Percentiles rank a stretch among this genome's conserved stretches.
Evolutionary conservation across 2,329 filamentous ascomycete species (phyloP).

Genomic region (Arachnomyces sp.): DNA sequence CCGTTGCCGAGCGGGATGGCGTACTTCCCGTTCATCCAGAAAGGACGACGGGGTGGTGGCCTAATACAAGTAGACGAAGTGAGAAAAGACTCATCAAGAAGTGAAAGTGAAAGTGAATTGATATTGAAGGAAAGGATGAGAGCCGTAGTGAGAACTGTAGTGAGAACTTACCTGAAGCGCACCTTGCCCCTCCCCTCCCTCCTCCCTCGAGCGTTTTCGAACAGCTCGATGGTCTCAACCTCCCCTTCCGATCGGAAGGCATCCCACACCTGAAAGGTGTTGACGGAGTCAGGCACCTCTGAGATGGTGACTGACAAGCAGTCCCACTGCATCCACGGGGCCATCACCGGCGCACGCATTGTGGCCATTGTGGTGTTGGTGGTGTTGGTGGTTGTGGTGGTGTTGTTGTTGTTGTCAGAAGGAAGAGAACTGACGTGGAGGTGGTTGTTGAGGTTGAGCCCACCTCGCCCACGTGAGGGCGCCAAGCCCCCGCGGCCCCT

Average conservation of each 20-base stretch:
- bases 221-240: slow-evolving; percentile 52
- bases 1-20: slow-evolving; percentile 22
- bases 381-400: not conserved
- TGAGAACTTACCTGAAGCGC: slow-evolving; percentile 41
- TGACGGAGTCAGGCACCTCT: slow-evolving; percentile 27
- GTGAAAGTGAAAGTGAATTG: not conserved
- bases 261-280: slow-evolving; percentile 40
- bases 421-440: not conserved
- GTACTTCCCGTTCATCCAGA: slow-evolving; percentile 40
- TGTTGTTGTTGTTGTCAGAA: too few species aligned
- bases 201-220: slow-evolving; percentile 35
- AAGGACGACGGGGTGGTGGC: slow-evolving; percentile 46
- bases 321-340: slow-evolving; percentile 33
- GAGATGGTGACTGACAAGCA: slow-evolving; percentile 30
- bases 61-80: slow-evolving; percentile 15
- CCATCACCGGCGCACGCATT: slow-evolving; percentile 4
- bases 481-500: not conserved
- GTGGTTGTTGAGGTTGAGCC: too few species aligned
- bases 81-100: not conserved
- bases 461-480: too few species aligned
- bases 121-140: slow-evolving; percentile 1
- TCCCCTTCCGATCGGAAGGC: slow-evolving; percentile 48
- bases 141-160: too few species aligned
- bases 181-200: slow-evolving; percentile 41
- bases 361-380: not conserved